Evolutionary conservation across 2,329 filamentous ascomycete genomes (phyloP).

Genomic region (Phialophora tarda): DNA sequence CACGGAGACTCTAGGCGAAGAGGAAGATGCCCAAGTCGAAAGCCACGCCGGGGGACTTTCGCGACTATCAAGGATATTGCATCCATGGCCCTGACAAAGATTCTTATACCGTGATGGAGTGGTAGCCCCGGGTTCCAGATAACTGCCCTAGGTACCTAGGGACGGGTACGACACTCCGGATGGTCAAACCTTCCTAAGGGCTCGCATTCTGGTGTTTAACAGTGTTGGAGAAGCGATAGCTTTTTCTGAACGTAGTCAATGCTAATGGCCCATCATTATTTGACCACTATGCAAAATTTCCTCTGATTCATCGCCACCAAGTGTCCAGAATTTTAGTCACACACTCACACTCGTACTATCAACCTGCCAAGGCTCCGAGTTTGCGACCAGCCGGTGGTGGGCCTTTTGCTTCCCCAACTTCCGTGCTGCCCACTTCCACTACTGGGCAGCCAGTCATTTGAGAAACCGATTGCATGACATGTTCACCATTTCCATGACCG

Average conservation of each 20-base stretch:
- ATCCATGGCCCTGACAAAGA: background rate
- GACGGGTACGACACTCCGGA: background rate
- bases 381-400: background rate
- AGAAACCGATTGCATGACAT: conserved; percentile 9
- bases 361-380: conserved; percentile 3
- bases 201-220: background rate
- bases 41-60: too few species aligned
- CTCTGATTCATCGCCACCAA: background rate
- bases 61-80: background rate
- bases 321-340: background rate
- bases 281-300: background rate
- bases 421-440: conserved; percentile 3
- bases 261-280: background rate
- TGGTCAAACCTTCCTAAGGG: background rate
- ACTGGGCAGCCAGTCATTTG: conserved; percentile 3
- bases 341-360: background rate
- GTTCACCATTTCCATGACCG: conserved; percentile 5
- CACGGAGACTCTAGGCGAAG: background rate
- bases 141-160: too few species aligned
- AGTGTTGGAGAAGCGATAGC: background rate
- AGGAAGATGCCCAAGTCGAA: background rate
- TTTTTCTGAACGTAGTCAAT: background rate
- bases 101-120: background rate
- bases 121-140: background rate
- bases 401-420: conserved; percentile 6